Conservation (phyloP, 768 basidiomycete species). For the Tremella fuciformis region DNA sequence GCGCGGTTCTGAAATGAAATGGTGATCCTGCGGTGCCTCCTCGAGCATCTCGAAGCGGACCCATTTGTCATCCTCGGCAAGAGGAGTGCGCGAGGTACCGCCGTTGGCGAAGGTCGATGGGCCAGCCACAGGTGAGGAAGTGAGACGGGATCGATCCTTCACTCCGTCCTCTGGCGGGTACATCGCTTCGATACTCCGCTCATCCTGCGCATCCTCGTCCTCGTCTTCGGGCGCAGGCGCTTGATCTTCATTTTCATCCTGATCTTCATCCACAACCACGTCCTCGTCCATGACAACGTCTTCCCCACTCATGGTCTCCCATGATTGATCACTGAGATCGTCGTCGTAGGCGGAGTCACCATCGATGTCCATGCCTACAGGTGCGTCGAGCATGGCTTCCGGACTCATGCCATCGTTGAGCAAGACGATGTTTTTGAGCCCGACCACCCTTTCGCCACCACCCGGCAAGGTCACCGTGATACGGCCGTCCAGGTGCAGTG, state of each 20-base stretch:
- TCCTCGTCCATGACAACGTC: conserved; percentile 3
- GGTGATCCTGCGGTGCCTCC: conserved; percentile 75
- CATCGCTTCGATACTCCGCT: conserved; percentile 35
- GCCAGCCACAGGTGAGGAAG: conserved; percentile 8
- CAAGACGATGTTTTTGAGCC: conserved; percentile 66
- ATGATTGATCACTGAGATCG: conserved; percentile 17
- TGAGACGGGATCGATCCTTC: not conserved
- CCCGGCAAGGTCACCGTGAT: conserved; percentile 63
- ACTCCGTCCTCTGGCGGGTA: conserved; percentile 5
- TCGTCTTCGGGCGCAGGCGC: conserved; percentile 11
- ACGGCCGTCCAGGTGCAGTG: conserved; percentile 56
- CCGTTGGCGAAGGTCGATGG: conserved; percentile 16
- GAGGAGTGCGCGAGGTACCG: conserved; percentile 10
- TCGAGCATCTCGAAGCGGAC: conserved; percentile 77
- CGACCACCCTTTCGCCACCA: conserved; percentile 57
- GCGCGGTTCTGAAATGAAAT: conserved; percentile 61
- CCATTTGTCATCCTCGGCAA: conserved; percentile 60
- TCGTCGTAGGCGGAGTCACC: conserved; percentile 9
- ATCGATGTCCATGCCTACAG: conserved; percentile 43
- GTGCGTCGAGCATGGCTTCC: conserved; percentile 18
- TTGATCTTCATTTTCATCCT: conserved; percentile 14
- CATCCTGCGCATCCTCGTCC: conserved; percentile 53
- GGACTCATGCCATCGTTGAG: conserved; percentile 49
- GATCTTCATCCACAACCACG: conserved; percentile 17
- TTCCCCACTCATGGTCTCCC: conserved; percentile 26